These are phyloP conservation scores for Funneliformis mosseae DNA, from an alignment of 192 early-diverging fungal species.

Conservation along the genomic window DNA sequence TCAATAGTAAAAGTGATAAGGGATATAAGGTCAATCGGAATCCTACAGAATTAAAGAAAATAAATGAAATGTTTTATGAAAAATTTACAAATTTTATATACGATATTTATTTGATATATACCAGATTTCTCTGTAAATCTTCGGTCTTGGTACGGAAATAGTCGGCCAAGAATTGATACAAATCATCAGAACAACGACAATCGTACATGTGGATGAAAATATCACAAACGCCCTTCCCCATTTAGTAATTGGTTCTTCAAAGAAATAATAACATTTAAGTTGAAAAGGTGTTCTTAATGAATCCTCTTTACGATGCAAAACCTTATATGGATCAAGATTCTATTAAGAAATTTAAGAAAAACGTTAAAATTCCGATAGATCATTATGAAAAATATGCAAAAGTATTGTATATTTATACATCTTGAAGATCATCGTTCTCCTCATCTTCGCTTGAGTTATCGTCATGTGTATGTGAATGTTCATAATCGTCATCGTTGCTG, in stretches of 20 bases:
- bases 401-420: neutral
- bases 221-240: neutral
- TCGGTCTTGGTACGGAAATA: neutral
- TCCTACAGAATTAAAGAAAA: neutral
- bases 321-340: neutral
- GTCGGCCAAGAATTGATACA: conserved; percentile 12
- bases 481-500: neutral
- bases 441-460: neutral
- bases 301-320: conserved; percentile 1
- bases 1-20: conserved; percentile 16
- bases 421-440: neutral
- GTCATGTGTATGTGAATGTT: neutral
- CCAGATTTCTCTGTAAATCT: neutral
- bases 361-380: neutral
- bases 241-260: neutral
- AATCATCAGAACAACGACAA: neutral
- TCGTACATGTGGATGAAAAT: neutral
- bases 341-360: neutral
- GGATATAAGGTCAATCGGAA: neutral
- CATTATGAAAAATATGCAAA: neutral
- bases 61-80: neutral
- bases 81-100: neutral
- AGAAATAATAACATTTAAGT: conserved; percentile 26
- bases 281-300: neutral
- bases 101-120: neutral